Conservation (phyloP, 2,329 filamentous ascomycete genomes). For the Plenodomus tracheiphilus region DNA sequence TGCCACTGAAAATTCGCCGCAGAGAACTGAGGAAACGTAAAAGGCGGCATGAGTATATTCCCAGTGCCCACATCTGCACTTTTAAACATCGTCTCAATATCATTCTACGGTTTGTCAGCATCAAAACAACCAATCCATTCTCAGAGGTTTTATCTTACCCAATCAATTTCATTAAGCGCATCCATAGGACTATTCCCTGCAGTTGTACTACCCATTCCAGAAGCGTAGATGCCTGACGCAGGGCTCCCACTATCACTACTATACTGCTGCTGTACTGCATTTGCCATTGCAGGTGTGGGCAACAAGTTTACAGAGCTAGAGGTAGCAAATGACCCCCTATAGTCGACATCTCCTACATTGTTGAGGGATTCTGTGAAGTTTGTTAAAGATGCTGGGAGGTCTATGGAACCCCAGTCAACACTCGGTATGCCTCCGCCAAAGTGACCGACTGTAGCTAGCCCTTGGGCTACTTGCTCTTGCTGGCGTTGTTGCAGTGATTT, state of each 20-base stretch:
- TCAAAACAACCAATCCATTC: not conserved
- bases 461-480: conserved; percentile 3
- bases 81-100: conserved; percentile 52
- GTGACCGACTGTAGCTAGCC: conserved; percentile 1
- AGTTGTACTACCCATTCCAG: not conserved
- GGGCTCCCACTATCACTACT: conserved; percentile 7
- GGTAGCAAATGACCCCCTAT: not conserved
- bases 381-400: conserved; percentile 10
- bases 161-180: conserved; percentile 61
- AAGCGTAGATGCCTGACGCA: conserved; percentile 2
- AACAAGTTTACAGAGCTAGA: conserved; percentile 3
- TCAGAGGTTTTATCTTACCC: conserved; percentile 56
- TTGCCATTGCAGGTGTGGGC: not conserved
- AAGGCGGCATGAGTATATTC: conserved; percentile 41
- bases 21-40: conserved; percentile 38
- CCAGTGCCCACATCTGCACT: conserved; percentile 30
- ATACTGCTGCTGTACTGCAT: not conserved
- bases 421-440: conserved; percentile 30
- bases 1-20: conserved; percentile 28
- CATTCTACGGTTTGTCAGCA: conserved; percentile 41
- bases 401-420: conserved; percentile 30
- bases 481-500: not conserved
- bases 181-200: conserved; percentile 26
- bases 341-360: not conserved
- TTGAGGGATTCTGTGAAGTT: conserved; percentile 5